phyloP scores from a whole-genome alignment of 2,329 filamentous ascomycete genomes.

The Alternaria gaisen region DNA sequence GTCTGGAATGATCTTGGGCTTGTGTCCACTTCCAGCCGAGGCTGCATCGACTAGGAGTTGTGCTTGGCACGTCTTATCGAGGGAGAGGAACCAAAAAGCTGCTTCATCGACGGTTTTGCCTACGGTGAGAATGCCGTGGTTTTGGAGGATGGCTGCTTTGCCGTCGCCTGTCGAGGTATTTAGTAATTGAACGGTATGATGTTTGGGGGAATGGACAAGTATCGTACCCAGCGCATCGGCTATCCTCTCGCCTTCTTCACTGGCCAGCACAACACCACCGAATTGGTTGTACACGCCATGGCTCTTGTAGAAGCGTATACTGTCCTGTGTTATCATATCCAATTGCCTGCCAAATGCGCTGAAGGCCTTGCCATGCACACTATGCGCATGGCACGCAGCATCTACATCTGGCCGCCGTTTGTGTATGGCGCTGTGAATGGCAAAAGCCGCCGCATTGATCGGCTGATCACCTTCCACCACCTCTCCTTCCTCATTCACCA shows the following conservation, averaged over 20 bases:
- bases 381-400: slow-evolving; percentile 57
- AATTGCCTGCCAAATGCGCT: slow-evolving; percentile 57
- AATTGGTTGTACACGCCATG: slow-evolving; percentile 55
- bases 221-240: slow-evolving; percentile 47
- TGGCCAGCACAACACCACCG: slow-evolving; percentile 54
- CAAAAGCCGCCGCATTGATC: slow-evolving; percentile 59
- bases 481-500: slow-evolving; percentile 55
- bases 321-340: slow-evolving; percentile 61
- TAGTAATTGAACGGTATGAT: background rate
- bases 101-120: slow-evolving; percentile 55
- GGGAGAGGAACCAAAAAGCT: slow-evolving; percentile 57
- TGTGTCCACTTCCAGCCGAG: slow-evolving; percentile 45
- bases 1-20: slow-evolving; percentile 54
- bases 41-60: slow-evolving; percentile 57
- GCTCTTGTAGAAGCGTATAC: slow-evolving; percentile 53
- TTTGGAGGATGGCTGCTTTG: slow-evolving; percentile 52
- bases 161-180: slow-evolving; percentile 28
- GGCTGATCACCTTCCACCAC: slow-evolving; percentile 53
- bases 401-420: slow-evolving; percentile 50
- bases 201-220: too few species aligned
- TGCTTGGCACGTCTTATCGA: slow-evolving; percentile 58
- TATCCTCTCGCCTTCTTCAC: slow-evolving; percentile 57
- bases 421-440: slow-evolving; percentile 57
- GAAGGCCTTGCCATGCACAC: slow-evolving; percentile 58
- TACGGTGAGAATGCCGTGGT: slow-evolving; percentile 52